Evolutionary conservation across 805 yeast genomes (phyloP), one percentile per base, ranked within the genome.

Genomic region (Kockiozyma suomiensis): DNA sequence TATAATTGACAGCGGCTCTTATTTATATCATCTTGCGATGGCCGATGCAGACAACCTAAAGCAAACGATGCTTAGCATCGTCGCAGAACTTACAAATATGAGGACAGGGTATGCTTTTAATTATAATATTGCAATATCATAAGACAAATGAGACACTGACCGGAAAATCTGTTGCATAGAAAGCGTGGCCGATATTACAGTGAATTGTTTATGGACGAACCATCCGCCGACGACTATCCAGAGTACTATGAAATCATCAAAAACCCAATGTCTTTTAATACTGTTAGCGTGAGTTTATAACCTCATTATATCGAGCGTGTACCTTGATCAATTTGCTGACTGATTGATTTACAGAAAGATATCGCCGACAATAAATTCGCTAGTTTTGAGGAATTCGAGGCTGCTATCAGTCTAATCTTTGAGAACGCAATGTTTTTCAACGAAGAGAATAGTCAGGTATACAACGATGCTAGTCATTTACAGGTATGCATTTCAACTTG

Each of bases 401-500:
- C 78, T 21, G 87, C 85, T 53, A 77, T 87, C 5, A 75, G 77
- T 30, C 75, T 86, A 54, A 85, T 93, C 13, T 91, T 92, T 75
- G 70, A 78, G 47, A 94, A 94, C 73, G 96, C 97, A 1, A 84
- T 84, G 70, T 72, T 80, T 0, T 93, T 85, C 74, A 93, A 92
- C 72, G 87, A 85, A 61, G 87, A 87, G 54, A 83, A 82, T 1
- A 83, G 94, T 54, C 78, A 83, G 54, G 85, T 92, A 42, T 84
- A 85, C 69, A 82, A 82, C 61, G 96, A 90, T 74, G 86, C 97
- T 0, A 74, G 72, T 40, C 80, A 81, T 46, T 78, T 94, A 54
- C 79, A 82, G 61, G 78, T 78, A 32, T 79, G 8, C 26, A 1
- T 35, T 15, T 17, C n/a, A n/a, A n/a, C 12, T 48, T 41, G 17